Evolutionary conservation across 148 eudicot species (phyloP).

Genomic region (Pouteria glomerata): DNA sequence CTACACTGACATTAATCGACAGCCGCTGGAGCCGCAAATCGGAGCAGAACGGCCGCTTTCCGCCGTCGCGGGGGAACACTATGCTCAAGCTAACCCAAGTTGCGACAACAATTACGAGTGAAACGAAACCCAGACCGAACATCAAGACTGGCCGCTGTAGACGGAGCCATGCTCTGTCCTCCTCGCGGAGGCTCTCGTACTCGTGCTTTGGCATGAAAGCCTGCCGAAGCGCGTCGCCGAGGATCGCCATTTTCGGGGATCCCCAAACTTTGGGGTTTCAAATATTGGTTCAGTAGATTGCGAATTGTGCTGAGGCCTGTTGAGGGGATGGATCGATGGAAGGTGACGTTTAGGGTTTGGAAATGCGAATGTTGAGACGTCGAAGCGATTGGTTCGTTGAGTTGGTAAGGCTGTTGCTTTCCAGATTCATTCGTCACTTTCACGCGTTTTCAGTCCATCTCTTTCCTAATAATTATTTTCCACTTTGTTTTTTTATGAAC

Average conservation of each 20-base stretch:
- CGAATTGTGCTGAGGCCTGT: neutral
- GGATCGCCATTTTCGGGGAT: conserved; percentile 12
- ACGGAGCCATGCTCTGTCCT: conserved; percentile 55
- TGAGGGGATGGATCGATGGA: neutral
- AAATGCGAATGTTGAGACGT: neutral
- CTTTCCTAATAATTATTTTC: neutral
- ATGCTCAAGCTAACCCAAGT: conserved; percentile 57
- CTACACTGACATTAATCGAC: conserved; percentile 32
- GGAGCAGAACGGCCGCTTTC: conserved; percentile 59
- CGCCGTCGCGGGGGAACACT: conserved; percentile 54
- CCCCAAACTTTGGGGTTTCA: neutral
- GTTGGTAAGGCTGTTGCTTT: too few relatives aligned
- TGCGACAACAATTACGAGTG: conserved; percentile 41
- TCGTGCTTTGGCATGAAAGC: conserved; percentile 95
- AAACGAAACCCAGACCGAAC: conserved; percentile 19
- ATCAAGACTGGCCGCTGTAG: conserved; percentile 49
- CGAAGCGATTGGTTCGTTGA: too few relatives aligned
- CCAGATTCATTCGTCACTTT: too few relatives aligned
- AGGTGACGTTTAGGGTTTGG: neutral
- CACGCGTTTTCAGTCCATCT: too few relatives aligned
- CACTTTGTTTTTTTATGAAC: too few relatives aligned
- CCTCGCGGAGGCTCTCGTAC: conserved; percentile 74
- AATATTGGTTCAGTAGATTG: neutral
- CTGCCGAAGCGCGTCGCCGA: conserved; percentile 82
- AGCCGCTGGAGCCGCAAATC: conserved; percentile 48